phyloP scores from a whole-genome alignment of 352 stramenopile species.

The Phytopythium montanum region DNA sequence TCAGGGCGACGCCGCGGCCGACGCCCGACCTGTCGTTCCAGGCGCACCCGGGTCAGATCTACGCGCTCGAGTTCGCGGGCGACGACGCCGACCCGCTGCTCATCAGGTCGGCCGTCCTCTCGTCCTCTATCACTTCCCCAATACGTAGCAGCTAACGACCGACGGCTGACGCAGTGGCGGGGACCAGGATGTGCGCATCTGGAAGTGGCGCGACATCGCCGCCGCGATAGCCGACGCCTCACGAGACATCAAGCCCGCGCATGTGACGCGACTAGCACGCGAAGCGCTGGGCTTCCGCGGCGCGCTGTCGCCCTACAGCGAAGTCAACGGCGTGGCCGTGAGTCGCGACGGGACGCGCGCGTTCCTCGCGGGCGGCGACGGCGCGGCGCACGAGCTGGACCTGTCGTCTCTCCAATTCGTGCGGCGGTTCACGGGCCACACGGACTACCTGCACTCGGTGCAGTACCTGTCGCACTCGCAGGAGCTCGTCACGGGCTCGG shows the following conservation, averaged over 20 bases:
- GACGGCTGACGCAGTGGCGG: slow-evolving; percentile 35
- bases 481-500: slow-evolving; percentile 65
- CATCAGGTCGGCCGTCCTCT: slow-evolving; percentile 40
- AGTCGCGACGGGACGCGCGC: slow-evolving; percentile 27
- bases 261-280: slow-evolving; percentile 52
- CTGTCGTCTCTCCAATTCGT: slow-evolving; percentile 46
- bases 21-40: slow-evolving; percentile 56
- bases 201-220: slow-evolving; percentile 65
- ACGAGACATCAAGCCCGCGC: slow-evolving; percentile 27
- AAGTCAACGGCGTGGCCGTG: slow-evolving; percentile 67
- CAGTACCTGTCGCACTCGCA: slow-evolving; percentile 62
- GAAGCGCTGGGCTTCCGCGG: slow-evolving; percentile 53
- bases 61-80: slow-evolving; percentile 64
- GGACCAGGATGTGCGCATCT: slow-evolving; percentile 78
- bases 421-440: slow-evolving; percentile 46
- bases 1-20: slow-evolving; percentile 35
- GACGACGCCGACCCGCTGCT: slow-evolving; percentile 48
- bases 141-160: background rate
- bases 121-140: background rate
- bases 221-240: slow-evolving; percentile 29
- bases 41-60: slow-evolving; percentile 70
- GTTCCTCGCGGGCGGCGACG: slow-evolving; percentile 66
- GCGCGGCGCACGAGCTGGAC: slow-evolving; percentile 60
- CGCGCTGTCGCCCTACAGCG: slow-evolving; percentile 49
- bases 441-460: slow-evolving; percentile 64